Percentiles rank a stretch among this genome's conserved stretches.
Conservation (phyloP, 768 basidiomycete species). For the Cyclocybe cylindracea region DNA sequence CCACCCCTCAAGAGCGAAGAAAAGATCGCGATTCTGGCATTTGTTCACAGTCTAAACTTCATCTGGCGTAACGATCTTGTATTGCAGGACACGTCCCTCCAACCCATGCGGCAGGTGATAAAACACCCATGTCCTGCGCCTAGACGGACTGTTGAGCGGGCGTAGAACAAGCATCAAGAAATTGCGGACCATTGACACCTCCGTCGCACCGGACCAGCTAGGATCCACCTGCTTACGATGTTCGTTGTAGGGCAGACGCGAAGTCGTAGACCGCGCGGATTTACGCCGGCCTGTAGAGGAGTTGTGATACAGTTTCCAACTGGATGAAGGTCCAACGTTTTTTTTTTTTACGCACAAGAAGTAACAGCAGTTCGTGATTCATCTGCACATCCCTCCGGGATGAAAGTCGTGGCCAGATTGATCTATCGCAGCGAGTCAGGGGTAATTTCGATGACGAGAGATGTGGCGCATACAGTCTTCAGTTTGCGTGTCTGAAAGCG, state of each 20-base stretch:
- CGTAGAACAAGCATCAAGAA: background rate
- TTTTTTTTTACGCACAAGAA: too few species aligned
- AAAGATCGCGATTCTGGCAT: slow-evolving; percentile 43
- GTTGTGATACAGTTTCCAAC: slow-evolving; percentile 4
- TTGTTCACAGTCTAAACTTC: slow-evolving; percentile 41
- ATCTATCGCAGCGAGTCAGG: background rate
- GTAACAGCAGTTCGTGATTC: slow-evolving; percentile 16
- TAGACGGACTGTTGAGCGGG: background rate
- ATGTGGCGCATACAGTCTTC: slow-evolving; percentile 10
- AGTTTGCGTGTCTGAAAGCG: slow-evolving; percentile 20
- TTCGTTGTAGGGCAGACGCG: slow-evolving; percentile 11
- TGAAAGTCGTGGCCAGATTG: slow-evolving; percentile 23
- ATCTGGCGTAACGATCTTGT: slow-evolving; percentile 42
- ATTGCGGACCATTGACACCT: slow-evolving; percentile 17
- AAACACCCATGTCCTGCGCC: slow-evolving; percentile 18
- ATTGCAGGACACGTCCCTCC: slow-evolving; percentile 22
- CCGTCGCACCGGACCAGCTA: slow-evolving; percentile 19
- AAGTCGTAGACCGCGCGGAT: slow-evolving; percentile 13
- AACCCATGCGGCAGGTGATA: slow-evolving; percentile 14
- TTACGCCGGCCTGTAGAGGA: slow-evolving; percentile 12
- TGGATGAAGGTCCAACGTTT: background rate
- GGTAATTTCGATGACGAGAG: background rate
- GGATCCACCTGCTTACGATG: slow-evolving; percentile 18
- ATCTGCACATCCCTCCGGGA: slow-evolving; percentile 14
- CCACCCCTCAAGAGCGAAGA: slow-evolving; percentile 48